These are phyloP conservation scores for Bondarzewia mesenterica DNA, from an alignment of 1,284 basidiomycete species.

Conservation along the genomic window DNA sequence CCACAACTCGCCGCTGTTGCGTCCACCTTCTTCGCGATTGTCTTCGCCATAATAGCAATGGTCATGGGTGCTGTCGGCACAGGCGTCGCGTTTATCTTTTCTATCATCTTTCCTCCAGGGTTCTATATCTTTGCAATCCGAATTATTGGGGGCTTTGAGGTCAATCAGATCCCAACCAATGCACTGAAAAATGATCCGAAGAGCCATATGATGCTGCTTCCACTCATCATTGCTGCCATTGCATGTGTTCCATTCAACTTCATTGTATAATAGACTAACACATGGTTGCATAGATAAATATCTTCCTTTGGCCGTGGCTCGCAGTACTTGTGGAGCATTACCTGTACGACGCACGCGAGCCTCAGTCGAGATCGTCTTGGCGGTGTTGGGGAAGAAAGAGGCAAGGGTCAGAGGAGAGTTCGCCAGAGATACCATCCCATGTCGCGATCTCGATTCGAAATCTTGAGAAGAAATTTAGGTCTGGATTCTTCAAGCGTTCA, in stretches of 20 bases:
- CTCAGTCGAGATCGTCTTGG: slow-evolving; percentile 20
- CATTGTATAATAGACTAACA: not conserved
- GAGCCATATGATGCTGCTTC: slow-evolving; percentile 45
- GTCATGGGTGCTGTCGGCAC: slow-evolving; percentile 40
- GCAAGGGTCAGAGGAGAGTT: slow-evolving; percentile 11
- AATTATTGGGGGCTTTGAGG: slow-evolving; percentile 61
- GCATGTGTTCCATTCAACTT: slow-evolving; percentile 29
- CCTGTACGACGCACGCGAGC: slow-evolving; percentile 52
- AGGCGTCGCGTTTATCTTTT: slow-evolving; percentile 49
- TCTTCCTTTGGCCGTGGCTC: slow-evolving; percentile 65
- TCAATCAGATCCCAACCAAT: slow-evolving; percentile 42
- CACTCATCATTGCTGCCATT: slow-evolving; percentile 53
- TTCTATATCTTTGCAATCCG: slow-evolving; percentile 71
- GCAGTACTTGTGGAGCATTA: slow-evolving; percentile 50
- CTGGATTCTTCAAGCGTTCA: slow-evolving; percentile 30
- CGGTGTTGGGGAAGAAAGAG: slow-evolving; percentile 17
- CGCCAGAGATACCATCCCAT: slow-evolving; percentile 26
- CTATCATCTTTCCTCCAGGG: slow-evolving; percentile 66
- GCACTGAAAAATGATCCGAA: slow-evolving; percentile 51
- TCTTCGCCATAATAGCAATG: slow-evolving; percentile 64
- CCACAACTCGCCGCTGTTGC: slow-evolving; percentile 67
- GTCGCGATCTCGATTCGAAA: slow-evolving; percentile 54
- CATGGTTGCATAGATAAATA: slow-evolving; percentile 39
- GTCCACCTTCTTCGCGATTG: slow-evolving; percentile 56
- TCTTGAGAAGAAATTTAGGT: slow-evolving; percentile 48